Evolutionary conservation across 2,329 filamentous ascomycete genomes (phyloP).

Genomic region (Talaromyces sp.): DNA sequence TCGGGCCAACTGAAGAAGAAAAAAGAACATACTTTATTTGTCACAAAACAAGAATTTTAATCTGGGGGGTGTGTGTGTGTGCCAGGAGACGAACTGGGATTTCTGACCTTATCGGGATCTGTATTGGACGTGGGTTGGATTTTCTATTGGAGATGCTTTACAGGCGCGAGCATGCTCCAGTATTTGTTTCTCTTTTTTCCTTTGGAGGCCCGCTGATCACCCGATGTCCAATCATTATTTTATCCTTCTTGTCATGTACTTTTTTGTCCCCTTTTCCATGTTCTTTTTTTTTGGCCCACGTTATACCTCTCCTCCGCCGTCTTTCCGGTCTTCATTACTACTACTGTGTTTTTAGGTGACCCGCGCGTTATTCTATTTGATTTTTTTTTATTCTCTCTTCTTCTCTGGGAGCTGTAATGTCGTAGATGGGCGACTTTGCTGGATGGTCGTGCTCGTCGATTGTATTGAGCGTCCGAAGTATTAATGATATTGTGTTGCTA

Average conservation of each 20-base stretch:
- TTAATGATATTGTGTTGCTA: not conserved
- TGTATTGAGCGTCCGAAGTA: not conserved
- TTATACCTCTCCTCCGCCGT: slow-evolving; percentile 28
- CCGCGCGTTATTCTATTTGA: slow-evolving; percentile 7
- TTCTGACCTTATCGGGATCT: slow-evolving; percentile 7
- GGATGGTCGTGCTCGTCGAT: not conserved
- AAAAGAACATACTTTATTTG: slow-evolving; percentile 14
- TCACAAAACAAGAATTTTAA: slow-evolving; percentile 17
- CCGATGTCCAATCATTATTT: slow-evolving; percentile 22
- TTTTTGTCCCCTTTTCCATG: slow-evolving; percentile 32
- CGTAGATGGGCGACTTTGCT: not conserved
- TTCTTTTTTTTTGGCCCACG: slow-evolving; percentile 28
- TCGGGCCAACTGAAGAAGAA: slow-evolving; percentile 22
- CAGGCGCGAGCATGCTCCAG: slow-evolving; percentile 16
- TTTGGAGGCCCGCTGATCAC: slow-evolving; percentile 4
- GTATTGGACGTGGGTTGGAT: slow-evolving; percentile 16
- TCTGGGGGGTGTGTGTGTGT: slow-evolving; percentile 13
- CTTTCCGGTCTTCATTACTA: slow-evolving; percentile 16
- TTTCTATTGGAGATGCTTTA: slow-evolving; percentile 18
- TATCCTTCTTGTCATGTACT: slow-evolving; percentile 35
- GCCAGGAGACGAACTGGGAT: slow-evolving; percentile 19
- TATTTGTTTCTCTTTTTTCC: slow-evolving; percentile 11
- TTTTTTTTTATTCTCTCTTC: not conserved
- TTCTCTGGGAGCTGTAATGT: slow-evolving; percentile 1
- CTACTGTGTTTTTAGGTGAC: slow-evolving; percentile 14